Conservation (phyloP, 2,329 filamentous ascomycete species). For the Septoria petroselini region DNA sequence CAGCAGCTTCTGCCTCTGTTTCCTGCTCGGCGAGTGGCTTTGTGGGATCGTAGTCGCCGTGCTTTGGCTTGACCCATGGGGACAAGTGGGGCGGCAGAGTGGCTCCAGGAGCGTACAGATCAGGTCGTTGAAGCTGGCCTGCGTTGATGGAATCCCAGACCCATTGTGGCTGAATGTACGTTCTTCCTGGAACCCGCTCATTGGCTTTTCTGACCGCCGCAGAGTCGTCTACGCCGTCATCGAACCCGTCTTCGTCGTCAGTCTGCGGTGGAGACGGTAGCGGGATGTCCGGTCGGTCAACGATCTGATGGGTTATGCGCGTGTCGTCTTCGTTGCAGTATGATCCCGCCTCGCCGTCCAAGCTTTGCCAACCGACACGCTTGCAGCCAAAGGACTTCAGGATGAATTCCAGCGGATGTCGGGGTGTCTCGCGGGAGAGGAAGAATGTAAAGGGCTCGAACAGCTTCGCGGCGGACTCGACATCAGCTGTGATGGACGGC, state of each 20-base stretch:
- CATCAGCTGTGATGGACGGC: conserved; percentile 60
- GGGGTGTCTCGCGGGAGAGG: conserved; percentile 88
- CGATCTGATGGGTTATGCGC: conserved; percentile 91
- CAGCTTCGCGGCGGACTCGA: conserved; percentile 65
- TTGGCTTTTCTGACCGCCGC: conserved; percentile 46
- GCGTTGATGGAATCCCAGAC: conserved; percentile 97
- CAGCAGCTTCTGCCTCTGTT: conserved; percentile 77
- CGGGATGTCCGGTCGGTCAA: conserved; percentile 76
- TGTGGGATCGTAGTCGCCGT: conserved; percentile 88
- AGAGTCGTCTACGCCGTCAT: conserved; percentile 60
- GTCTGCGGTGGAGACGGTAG: conserved; percentile 41
- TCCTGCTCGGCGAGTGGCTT: conserved; percentile 82
- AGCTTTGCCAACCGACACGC: conserved; percentile 88
- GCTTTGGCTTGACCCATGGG: conserved; percentile 85
- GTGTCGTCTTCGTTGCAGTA: conserved; percentile 87
- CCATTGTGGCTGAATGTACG: conserved; percentile 96
- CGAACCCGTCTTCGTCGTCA: conserved; percentile 44
- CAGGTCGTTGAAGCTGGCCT: conserved; percentile 78
- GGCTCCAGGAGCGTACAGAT: conserved; percentile 85
- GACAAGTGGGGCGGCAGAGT: conserved; percentile 90
- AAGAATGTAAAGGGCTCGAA: conserved; percentile 90
- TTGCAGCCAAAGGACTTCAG: conserved; percentile 93
- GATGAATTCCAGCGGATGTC: conserved; percentile 87
- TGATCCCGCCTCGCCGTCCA: conserved; percentile 77
- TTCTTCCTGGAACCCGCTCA: conserved; percentile 81